Evolutionary conservation across 768 basidiomycete genomes (phyloP).

Genomic region (Termitomyces heimii): DNA sequence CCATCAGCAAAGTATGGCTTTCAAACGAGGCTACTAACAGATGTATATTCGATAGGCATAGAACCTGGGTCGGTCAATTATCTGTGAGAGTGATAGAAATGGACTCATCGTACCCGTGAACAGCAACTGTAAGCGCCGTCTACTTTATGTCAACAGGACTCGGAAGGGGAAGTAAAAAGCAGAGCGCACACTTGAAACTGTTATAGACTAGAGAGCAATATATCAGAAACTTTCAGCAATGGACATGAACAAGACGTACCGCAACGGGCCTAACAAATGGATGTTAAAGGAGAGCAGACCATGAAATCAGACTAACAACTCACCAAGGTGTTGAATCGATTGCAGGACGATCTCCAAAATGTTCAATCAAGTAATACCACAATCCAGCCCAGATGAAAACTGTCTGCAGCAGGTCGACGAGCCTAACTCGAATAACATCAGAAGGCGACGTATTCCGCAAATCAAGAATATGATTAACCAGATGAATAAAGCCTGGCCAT

Average conservation of each 20-base stretch:
- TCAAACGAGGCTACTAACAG: neutral
- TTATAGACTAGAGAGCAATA: neutral
- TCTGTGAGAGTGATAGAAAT: neutral
- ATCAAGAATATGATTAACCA: neutral
- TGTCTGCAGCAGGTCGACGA: constrained; percentile 2
- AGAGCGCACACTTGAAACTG: neutral
- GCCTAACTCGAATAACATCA: neutral
- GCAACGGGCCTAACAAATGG: neutral
- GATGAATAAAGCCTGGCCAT: neutral
- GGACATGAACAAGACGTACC: neutral
- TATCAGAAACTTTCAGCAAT: neutral
- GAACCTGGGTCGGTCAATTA: neutral
- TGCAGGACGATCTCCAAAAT: neutral
- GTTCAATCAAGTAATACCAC: constrained; percentile 3
- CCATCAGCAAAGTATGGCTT: neutral
- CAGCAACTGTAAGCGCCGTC: neutral
- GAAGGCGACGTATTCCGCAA: too few relatives aligned
- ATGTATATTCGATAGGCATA: constrained; percentile 1
- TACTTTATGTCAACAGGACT: neutral
- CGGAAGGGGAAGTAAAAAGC: neutral
- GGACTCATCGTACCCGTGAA: neutral
- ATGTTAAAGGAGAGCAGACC: neutral
- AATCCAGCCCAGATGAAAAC: constrained; percentile 7
- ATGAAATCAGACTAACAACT: neutral
- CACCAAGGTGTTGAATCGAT: constrained; percentile 3